Percentiles rank a stretch among this genome's conserved stretches.
Evolutionary conservation across 108 stramenopile genomes (phyloP).

Genomic region (Discostella stelligeroides): DNA sequence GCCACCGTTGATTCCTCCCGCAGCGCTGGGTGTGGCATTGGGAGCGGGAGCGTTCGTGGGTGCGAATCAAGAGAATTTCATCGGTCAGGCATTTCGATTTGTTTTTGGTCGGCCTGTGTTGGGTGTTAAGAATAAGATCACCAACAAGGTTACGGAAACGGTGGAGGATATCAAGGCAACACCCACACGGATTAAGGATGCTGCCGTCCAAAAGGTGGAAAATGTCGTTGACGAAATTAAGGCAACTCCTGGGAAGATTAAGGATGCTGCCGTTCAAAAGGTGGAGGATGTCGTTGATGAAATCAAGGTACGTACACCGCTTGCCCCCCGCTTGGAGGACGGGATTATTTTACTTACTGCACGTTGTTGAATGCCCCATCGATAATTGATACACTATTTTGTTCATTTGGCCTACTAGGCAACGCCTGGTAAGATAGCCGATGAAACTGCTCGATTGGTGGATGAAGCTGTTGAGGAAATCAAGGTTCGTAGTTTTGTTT

Average conservation of each 20-base stretch:
- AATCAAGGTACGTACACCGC: constrained; percentile 46
- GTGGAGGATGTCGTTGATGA: constrained; percentile 63
- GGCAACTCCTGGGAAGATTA: constrained; percentile 43
- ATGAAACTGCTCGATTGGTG: constrained; percentile 55
- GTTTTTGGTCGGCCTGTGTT: constrained; percentile 49
- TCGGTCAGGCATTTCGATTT: constrained; percentile 48
- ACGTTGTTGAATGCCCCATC: neutral
- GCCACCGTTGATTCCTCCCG: constrained; percentile 52
- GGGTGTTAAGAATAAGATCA: constrained; percentile 27
- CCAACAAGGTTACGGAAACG: constrained; percentile 25
- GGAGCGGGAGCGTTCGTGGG: constrained; percentile 42
- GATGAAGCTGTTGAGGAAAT: constrained; percentile 66
- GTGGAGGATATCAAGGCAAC: constrained; percentile 41
- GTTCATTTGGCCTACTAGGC: constrained; percentile 13
- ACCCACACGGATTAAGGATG: constrained; percentile 35
- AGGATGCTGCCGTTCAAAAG: constrained; percentile 42
- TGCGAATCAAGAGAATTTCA: constrained; percentile 34
- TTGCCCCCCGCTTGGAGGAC: neutral
- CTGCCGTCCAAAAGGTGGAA: constrained; percentile 50
- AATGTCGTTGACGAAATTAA: constrained; percentile 66
- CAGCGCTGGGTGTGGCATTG: constrained; percentile 39
- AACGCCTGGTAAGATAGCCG: constrained; percentile 38
- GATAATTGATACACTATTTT: neutral
- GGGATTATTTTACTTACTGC: neutral
- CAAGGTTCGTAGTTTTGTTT: constrained; percentile 8